Evolutionary conservation across 176 grass and related monocot genomes (phyloP).

Genomic region (Oryza coarctata): DNA sequence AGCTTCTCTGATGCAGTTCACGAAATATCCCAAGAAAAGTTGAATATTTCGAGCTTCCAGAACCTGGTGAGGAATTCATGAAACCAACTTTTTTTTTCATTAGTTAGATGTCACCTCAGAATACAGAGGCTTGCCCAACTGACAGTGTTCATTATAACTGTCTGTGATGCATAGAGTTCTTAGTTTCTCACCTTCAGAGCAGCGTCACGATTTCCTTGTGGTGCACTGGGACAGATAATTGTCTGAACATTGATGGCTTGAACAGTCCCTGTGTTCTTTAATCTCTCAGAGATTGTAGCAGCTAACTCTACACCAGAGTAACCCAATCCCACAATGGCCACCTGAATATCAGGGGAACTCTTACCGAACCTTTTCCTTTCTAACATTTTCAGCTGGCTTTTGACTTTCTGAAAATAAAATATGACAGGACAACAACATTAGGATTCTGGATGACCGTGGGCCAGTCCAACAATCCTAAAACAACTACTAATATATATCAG

Average conservation of each 20-base stretch:
- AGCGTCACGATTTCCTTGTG: constrained; percentile 81
- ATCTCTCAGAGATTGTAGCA: constrained; percentile 89
- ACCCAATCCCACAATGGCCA: constrained; percentile 90
- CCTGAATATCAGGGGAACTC: constrained; percentile 49
- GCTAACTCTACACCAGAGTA: constrained; percentile 97
- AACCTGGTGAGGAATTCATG: constrained; percentile 45
- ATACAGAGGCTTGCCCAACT: background rate
- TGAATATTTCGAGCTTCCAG: constrained; percentile 85
- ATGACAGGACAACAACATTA: background rate
- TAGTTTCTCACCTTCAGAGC: constrained; percentile 73
- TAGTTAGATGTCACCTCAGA: background rate
- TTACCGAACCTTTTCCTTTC: constrained; percentile 82
- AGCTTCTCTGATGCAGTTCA: constrained; percentile 61
- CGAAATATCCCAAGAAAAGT: constrained; percentile 86
- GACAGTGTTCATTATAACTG: background rate
- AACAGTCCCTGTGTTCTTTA: constrained; percentile 76
- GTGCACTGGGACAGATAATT: constrained; percentile 79
- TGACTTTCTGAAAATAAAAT: constrained; percentile 70
- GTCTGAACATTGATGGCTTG: constrained; percentile 91
- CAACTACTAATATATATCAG: background rate
- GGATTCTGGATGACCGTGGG: background rate
- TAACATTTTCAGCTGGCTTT: constrained; percentile 68
- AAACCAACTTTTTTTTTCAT: background rate
- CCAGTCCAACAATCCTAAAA: background rate
- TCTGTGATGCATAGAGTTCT: background rate